Base-by-base conservation (phyloP, 129 eudicot species). In the Tagetes erecta region DNA sequence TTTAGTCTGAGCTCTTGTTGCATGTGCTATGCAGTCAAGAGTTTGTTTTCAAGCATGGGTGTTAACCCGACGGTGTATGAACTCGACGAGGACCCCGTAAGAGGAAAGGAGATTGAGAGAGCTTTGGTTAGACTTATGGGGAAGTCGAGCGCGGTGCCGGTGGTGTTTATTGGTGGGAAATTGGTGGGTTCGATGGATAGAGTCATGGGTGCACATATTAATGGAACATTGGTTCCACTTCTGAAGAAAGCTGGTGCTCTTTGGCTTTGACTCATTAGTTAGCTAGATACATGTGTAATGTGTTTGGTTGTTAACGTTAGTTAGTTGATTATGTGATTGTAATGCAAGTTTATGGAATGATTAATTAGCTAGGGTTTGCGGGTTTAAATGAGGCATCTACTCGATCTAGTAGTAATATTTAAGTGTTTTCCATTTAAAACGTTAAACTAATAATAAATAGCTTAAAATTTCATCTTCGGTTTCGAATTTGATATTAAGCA, bases 211-310 rank as follows among this genome's bases (percentile, higher is more conserved):
- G 33, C 64, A 1, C 64, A 58, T 58, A 58, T 58, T 6, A 58
- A 58, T 33, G 64, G 64, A 4, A 58, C 64, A 0, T 5, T 58
- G 6, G 64, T 58, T 0, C 64, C 64, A 1, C 39, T 58, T 31
- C 13, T 58, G 5, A 58, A 58, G 64, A 33, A 58, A 8, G 64
- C 64, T 31, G 64, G 64, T 8, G 64, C 64, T n/a, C 64, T 58
- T 9, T 58, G 39, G 64, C 64, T 58, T 58, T 58, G 0, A 33
- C 8, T 57, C 30, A 57, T 2, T 55, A 6, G 27, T 57, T 30
- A 6, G 37, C 31, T 2, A 20, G 11, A 45, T 45, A 45, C 27
- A 20, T 20, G 27, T 20, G 27, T 20, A 12, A 45, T 1, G 9
- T 0, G 9, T 45, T 45, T 45, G 4, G 3, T 49, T 12, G 13